Base-by-base conservation (phyloP, 148 eudicot genomes). In the Chenopodium quinoa region DNA sequence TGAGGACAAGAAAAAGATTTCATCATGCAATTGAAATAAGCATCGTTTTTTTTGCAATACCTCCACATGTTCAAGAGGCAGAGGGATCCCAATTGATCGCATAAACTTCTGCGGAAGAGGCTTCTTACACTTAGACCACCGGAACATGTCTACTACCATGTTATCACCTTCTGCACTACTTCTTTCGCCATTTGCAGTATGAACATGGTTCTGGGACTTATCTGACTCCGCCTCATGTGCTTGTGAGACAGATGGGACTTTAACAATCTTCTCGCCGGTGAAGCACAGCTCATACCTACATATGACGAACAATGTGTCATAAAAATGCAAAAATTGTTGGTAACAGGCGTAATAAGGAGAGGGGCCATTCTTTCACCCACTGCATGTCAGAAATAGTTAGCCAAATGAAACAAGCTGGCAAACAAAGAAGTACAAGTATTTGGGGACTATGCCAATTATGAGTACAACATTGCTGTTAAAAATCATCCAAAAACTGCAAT, bases 231-330 rank as follows among this genome's bases (percentile, higher is more conserved):
- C 74, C 79, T 91, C 96, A 85, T 83, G 89, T 63, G 82, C 84
- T 75, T 89, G 93, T 80, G 89, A 84, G 52, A 85, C 78, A 82
- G 92, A 76, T 68, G 88, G 60, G 76, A 86, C 85, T 89, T 92
- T 96, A 3, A 96, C 86, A 80, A 86, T 82, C 89, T 90, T 96
- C 87, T 96, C 99, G 27, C 94, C 93, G 63, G 79, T 77, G 84
- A 92, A 96, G 87, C 98, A 92, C 69, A 96, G 99, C 84, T 96
- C 99, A 87, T 89, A 96, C 93, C 99, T 95, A 78, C 62, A 75
- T 65, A 34, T 20, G 79, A 31, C 25, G 63, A 54, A 75, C 81
- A 50, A 31, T 31, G 27, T 27, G 23, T 7, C 46, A 44, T 80
- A 73, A 46, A 31, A 46, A 56, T 50, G 25, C 50, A 6, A 44